phyloP scores from a whole-genome alignment of 192 early-diverging fungal genomes.

The Hyaloraphidium curvatum region DNA sequence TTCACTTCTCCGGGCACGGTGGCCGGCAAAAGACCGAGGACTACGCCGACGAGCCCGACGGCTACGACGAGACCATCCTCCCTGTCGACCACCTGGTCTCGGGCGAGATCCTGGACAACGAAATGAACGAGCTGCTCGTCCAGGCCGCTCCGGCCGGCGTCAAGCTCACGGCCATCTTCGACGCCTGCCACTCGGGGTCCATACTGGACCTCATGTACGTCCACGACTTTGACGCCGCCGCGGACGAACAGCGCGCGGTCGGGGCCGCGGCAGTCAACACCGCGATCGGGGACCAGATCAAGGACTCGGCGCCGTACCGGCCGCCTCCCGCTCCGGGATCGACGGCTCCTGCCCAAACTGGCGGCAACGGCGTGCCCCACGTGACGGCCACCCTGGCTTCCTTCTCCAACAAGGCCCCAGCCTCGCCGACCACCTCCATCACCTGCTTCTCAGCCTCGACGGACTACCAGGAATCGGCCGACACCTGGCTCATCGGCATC shows the following conservation, averaged over 20 bases:
- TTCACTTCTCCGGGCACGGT: constrained; percentile 8
- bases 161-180: constrained; percentile 6
- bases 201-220: constrained; percentile 40
- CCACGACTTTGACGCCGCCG: constrained; percentile 16
- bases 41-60: constrained; percentile 5
- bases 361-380: constrained; percentile 1
- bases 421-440: constrained; percentile 28
- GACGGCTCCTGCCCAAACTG: no score
- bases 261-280: background rate
- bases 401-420: background rate
- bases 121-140: constrained; percentile 5
- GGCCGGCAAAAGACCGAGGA: constrained; percentile 2
- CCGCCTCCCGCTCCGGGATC: background rate
- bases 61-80: constrained; percentile 8
- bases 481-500: constrained; percentile 42
- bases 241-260: background rate
- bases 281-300: constrained; percentile 10
- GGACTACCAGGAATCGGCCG: constrained; percentile 43
- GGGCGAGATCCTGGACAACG: constrained; percentile 6
- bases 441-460: constrained; percentile 49
- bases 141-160: background rate
- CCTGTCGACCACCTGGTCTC: constrained; percentile 3
- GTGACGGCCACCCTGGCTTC: background rate
- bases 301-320: constrained; percentile 7
- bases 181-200: constrained; percentile 19